Evolutionary conservation across 768 basidiomycete genomes (phyloP).

Genomic region (Lentinula guzmanii): DNA sequence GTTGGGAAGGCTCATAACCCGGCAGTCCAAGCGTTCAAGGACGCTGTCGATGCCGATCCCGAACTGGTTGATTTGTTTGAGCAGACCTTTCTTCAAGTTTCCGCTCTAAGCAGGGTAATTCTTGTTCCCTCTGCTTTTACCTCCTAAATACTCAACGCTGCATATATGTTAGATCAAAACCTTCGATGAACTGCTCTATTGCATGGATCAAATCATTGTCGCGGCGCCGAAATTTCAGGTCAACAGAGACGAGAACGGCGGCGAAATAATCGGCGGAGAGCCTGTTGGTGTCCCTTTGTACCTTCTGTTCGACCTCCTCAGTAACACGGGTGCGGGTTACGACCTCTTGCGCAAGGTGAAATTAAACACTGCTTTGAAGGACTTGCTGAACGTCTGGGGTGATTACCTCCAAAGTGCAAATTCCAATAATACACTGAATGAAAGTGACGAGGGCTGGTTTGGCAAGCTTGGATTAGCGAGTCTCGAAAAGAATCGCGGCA

Average conservation of each 20-base stretch:
- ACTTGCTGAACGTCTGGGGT: neutral
- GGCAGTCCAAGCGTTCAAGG: neutral
- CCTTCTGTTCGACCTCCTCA: slow-evolving; percentile 2
- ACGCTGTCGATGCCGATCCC: neutral
- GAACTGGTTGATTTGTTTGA: slow-evolving; percentile 7
- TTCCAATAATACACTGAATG: slow-evolving; percentile 2
- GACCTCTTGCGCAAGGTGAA: neutral
- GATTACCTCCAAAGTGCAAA: neutral
- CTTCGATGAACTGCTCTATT: neutral
- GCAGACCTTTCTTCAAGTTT: slow-evolving; percentile 5
- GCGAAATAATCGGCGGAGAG: neutral
- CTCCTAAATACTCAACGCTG: neutral
- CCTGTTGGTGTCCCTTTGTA: slow-evolving; percentile 6
- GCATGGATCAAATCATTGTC: neutral
- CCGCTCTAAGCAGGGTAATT: neutral
- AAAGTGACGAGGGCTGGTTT: slow-evolving; percentile 4
- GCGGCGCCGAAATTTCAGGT: neutral
- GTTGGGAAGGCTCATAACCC: neutral
- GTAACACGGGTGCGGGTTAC: neutral
- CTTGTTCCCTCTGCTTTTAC: neutral
- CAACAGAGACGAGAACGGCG: neutral
- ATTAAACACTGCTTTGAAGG: neutral
- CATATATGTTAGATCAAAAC: neutral
- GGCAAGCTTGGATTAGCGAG: neutral
- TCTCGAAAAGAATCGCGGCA: slow-evolving; percentile 2